Percentiles rank a stretch among this genome's conserved stretches.
Evolutionary conservation across 345 rosid species (phyloP).

Genomic region (Linum usitatissimum): DNA sequence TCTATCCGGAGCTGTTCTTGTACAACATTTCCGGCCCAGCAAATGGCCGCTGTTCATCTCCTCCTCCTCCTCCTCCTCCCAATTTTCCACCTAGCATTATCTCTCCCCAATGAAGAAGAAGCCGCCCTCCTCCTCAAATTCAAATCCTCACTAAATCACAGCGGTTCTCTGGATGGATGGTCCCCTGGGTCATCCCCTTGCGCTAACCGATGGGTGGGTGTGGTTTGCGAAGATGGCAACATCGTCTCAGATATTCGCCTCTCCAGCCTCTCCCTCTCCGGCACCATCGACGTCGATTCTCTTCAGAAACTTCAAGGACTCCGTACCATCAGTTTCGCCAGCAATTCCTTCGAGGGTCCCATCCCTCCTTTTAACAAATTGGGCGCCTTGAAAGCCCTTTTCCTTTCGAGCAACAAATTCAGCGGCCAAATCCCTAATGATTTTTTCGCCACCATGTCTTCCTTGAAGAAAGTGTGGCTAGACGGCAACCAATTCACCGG

Average conservation of each 20-base stretch:
- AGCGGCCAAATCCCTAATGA: slow-evolving; percentile 15
- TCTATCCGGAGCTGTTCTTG: slow-evolving; percentile 14
- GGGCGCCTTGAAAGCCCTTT: slow-evolving; percentile 19
- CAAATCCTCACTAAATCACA: slow-evolving; percentile 10
- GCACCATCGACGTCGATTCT: slow-evolving; percentile 14
- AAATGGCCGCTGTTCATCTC: slow-evolving; percentile 44
- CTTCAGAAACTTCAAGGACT: slow-evolving; percentile 16
- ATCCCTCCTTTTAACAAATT: slow-evolving; percentile 19
- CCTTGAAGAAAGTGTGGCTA: slow-evolving; percentile 25
- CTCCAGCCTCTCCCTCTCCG: slow-evolving; percentile 15
- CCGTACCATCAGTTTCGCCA: slow-evolving; percentile 16
- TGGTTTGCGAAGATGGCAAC: slow-evolving; percentile 12
- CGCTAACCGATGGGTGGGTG: slow-evolving; percentile 13
- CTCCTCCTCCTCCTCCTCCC: slow-evolving; percentile 11
- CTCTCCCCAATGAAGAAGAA: slow-evolving; percentile 16
- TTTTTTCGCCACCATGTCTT: slow-evolving; percentile 19
- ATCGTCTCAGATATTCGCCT: slow-evolving; percentile 15
- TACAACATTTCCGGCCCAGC: slow-evolving; percentile 18
- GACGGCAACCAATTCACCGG: slow-evolving; percentile 16
- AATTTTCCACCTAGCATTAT: slow-evolving; percentile 3
- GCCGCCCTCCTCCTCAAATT: slow-evolving; percentile 17
- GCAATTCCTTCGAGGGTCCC: slow-evolving; percentile 19
- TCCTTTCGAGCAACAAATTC: slow-evolving; percentile 11
- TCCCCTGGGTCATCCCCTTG: slow-evolving; percentile 14
- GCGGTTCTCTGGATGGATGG: slow-evolving; percentile 16